Evolutionary conservation across 148 eudicot species (phyloP).

Genomic region (Rhododendron ovatum): DNA sequence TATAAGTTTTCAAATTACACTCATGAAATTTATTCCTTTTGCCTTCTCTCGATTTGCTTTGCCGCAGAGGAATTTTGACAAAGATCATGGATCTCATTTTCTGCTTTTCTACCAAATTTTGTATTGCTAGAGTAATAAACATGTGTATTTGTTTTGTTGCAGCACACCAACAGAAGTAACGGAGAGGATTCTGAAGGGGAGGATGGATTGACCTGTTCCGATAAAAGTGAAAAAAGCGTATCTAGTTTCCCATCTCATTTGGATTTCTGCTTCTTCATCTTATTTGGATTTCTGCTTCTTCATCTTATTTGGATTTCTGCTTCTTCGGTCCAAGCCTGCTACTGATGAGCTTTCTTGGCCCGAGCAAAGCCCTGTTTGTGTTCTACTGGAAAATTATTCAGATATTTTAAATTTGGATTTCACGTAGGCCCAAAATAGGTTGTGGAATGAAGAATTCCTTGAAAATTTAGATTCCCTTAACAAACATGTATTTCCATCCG

Average conservation of each 20-base stretch:
- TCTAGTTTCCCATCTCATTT: background rate
- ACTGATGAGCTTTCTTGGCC: background rate
- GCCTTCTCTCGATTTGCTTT: background rate
- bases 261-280: background rate
- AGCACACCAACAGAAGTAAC: constrained; percentile 92
- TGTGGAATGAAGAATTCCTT: background rate
- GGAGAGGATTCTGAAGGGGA: constrained; percentile 85
- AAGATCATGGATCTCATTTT: background rate
- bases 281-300: background rate
- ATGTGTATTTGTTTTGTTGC: constrained; percentile 23
- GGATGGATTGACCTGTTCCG: constrained; percentile 62
- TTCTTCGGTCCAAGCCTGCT: background rate
- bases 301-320: background rate
- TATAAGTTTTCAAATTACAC: background rate
- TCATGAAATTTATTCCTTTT: background rate
- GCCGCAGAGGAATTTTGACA: background rate
- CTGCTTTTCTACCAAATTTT: background rate
- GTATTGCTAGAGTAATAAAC: background rate
- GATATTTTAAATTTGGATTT: constrained; percentile 1
- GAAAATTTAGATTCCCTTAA: background rate
- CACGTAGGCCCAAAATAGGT: background rate
- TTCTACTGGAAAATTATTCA: background rate
- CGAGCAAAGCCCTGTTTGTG: background rate
- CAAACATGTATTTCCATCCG: background rate
- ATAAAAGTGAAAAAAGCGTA: constrained; percentile 11